These are phyloP conservation scores for Daedaleopsis sinensis DNA, from an alignment of 768 basidiomycete species.

Conservation along the genomic window DNA sequence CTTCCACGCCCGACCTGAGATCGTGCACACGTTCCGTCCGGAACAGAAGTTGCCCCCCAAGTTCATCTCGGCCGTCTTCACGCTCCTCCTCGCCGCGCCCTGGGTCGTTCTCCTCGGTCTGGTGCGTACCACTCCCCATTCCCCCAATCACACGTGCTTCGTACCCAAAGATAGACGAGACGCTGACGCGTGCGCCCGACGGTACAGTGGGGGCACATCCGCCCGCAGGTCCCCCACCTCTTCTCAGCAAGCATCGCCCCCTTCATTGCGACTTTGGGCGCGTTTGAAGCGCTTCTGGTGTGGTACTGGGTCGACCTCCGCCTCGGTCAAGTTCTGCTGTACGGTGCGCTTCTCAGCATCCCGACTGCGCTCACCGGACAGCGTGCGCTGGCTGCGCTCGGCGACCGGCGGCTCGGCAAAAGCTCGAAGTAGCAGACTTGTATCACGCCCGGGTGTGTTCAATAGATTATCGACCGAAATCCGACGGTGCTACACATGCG, in stretches of 20 bases:
- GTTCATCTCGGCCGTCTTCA: conserved; percentile 68
- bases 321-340: conserved; percentile 79
- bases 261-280: conserved; percentile 70
- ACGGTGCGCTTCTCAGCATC: conserved; percentile 65
- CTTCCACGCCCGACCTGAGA: conserved; percentile 73
- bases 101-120: conserved; percentile 74
- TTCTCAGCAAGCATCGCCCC: conserved; percentile 69
- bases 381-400: conserved; percentile 67
- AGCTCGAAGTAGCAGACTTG: conserved; percentile 17
- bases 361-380: conserved; percentile 74
- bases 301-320: conserved; percentile 90
- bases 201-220: conserved; percentile 64
- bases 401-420: conserved; percentile 51
- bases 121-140: conserved; percentile 47
- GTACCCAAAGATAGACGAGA: not conserved
- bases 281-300: conserved; percentile 80
- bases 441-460: not conserved
- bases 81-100: conserved; percentile 64
- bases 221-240: conserved; percentile 60
- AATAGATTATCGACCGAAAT: not conserved
- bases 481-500: too few species aligned
- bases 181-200: not conserved
- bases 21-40: conserved; percentile 82
- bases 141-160: not conserved
- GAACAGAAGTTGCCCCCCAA: conserved; percentile 76